These are phyloP conservation scores for Verbena officinalis DNA, from an alignment of 257 asterid species.

Conservation along the genomic window DNA sequence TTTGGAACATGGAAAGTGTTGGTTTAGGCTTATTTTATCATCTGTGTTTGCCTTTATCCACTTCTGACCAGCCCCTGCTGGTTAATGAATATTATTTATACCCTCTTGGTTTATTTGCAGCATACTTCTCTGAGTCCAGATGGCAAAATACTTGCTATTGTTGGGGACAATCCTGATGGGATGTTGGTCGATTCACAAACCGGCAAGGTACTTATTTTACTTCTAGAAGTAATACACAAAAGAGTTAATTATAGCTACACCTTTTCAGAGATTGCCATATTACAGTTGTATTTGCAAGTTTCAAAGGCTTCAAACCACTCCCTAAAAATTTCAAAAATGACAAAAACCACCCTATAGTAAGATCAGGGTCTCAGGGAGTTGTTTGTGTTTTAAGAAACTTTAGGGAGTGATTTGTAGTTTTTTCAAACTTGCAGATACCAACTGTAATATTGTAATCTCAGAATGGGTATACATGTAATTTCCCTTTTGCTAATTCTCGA, in stretches of 20 bases:
- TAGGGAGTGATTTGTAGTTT: too few relatives aligned
- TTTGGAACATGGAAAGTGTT: conserved; percentile 19
- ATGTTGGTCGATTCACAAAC: conserved; percentile 67
- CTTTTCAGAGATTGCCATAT: too few relatives aligned
- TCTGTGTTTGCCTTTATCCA: not conserved
- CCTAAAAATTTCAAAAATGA: too few relatives aligned
- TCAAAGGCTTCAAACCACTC: too few relatives aligned
- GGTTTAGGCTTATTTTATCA: not conserved
- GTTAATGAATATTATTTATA: not conserved
- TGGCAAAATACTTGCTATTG: conserved; percentile 56
- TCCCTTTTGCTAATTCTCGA: not conserved
- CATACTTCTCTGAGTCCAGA: conserved; percentile 72
- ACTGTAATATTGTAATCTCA: too few relatives aligned
- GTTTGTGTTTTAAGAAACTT: too few relatives aligned
- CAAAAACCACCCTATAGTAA: too few relatives aligned
- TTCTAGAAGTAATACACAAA: conserved; percentile 15
- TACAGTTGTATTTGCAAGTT: too few relatives aligned
- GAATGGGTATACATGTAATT: too few relatives aligned
- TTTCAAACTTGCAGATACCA: too few relatives aligned
- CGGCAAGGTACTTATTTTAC: conserved; percentile 52
- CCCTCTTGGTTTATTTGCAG: conserved; percentile 37
- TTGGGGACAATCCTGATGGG: conserved; percentile 72
- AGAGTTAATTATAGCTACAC: too few relatives aligned
- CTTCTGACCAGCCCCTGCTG: not conserved
- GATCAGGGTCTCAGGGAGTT: too few relatives aligned